Evolutionary conservation across 495 filamentous ascomycete species (phyloP).

Genomic region (Staphylotrichum longicolle): DNA sequence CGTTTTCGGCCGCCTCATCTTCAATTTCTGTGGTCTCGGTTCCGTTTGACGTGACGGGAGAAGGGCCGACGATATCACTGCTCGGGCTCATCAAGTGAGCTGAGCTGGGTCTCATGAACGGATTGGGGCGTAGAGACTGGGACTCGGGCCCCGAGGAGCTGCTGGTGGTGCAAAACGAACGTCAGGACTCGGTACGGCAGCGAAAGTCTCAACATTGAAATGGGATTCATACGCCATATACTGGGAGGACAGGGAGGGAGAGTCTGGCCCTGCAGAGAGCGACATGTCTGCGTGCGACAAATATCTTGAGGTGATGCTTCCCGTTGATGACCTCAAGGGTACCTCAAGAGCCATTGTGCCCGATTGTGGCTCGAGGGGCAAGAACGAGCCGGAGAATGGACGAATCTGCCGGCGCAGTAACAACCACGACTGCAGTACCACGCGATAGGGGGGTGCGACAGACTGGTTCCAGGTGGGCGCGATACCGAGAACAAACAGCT

Average conservation of each 20-base stretch:
- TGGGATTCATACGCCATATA: constrained; percentile 47
- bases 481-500: constrained; percentile 12
- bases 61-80: constrained; percentile 65
- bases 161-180: constrained; percentile 22
- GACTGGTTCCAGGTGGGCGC: neutral
- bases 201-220: too few species aligned
- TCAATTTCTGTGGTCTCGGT: constrained; percentile 72
- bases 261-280: constrained; percentile 52
- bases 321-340: constrained; percentile 53
- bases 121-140: constrained; percentile 43
- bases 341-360: constrained; percentile 58
- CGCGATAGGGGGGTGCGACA: neutral
- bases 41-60: constrained; percentile 72
- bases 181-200: constrained; percentile 8
- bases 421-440: neutral
- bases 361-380: constrained; percentile 13
- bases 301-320: constrained; percentile 57
- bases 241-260: constrained; percentile 46
- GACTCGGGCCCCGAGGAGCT: constrained; percentile 43
- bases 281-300: constrained; percentile 59
- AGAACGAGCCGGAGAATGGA: constrained; percentile 4
- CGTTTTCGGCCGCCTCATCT: constrained; percentile 57
- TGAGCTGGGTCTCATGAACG: constrained; percentile 40
- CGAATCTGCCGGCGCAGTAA: too few species aligned
- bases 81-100: constrained; percentile 45